Evolutionary conservation across 108 stramenopile genomes (phyloP), one percentile per base, ranked within the genome.

Genomic region (Cyclotella baltica): DNA sequence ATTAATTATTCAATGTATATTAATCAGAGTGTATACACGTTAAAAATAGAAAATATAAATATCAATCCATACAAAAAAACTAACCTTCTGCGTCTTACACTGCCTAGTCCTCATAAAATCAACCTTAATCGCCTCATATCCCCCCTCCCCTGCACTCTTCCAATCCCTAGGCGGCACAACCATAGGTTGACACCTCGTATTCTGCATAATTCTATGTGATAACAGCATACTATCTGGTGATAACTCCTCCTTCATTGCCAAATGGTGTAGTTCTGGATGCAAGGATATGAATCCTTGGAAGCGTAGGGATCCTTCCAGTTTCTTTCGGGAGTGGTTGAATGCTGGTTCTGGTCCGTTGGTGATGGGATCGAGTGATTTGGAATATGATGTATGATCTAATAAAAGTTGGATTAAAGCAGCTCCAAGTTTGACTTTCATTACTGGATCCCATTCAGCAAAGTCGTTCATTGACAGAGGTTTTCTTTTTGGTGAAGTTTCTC

Each of bases 141-240:
- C 94, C 8, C 96, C 97, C 30, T 87, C 70, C 57, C 82, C 76
- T 2, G 87, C 85, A 62, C 58, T 67, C 1, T 80, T 85, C 98
- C 98, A 98, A 25, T 85, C 79, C 35, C 76, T 76, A 0, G 98
- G 98, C 29, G 97, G 96, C 16, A 97, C 85, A 38, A 98, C 84
- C 98, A 98, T 98, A 9, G 98, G 98, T 40, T 88, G 92, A 62
- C 87, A 81, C 20, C 91, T 65, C 29, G 87, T 91, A 31, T 87
- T 88, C 16, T 62, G 59, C 40, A 59, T 67, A 47, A 71, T 55
- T 68, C n/a, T 79, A 70, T 36, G 79, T 59, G 65, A 83, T 62
- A 57, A 74, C 72, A 27, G 74, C 47, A 47, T 85, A 62, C 46
- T 85, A 72, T 38, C 85, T 84, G 37, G 85, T 35, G 65, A 79